Evolutionary conservation across 106 monocot species (phyloP).

Genomic region (Dendrobium officinale): DNA sequence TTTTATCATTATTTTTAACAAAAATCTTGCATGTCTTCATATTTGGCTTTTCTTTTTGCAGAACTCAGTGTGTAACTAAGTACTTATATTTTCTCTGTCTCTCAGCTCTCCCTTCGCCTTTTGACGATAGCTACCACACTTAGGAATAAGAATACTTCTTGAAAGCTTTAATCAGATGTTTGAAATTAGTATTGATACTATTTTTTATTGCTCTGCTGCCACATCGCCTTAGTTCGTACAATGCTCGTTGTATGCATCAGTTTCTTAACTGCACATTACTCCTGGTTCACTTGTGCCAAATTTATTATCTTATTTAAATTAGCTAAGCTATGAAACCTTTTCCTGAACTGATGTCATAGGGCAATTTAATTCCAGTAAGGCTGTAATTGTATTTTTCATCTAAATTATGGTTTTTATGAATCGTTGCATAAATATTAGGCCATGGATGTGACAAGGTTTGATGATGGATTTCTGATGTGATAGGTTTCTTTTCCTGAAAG

Average conservation of each 20-base stretch:
- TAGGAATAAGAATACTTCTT: neutral
- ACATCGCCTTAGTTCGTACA: no score
- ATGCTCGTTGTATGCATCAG: no score
- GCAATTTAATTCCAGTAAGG: neutral
- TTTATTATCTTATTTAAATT: neutral
- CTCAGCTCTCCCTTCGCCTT: no score
- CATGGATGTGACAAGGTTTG: neutral
- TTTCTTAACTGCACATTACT: neutral
- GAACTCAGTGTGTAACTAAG: neutral
- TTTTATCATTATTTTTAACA: neutral
- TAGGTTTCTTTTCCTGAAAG: constrained; percentile 86
- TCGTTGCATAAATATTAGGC: neutral
- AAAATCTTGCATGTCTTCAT: neutral
- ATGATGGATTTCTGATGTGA: neutral
- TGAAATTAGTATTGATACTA: neutral
- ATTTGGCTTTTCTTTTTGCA: no score
- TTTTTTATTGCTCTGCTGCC: neutral
- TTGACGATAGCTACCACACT: neutral
- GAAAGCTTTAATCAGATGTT: neutral
- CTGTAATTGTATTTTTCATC: neutral
- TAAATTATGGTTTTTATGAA: neutral
- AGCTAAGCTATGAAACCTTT: neutral
- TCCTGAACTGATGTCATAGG: neutral
- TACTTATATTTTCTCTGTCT: neutral
- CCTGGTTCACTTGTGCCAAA: neutral